Evolutionary conservation across 139 green algal species (phyloP), one percentile per base, ranked within the genome.

Genomic region (Chlorokybus atmophyticus): DNA sequence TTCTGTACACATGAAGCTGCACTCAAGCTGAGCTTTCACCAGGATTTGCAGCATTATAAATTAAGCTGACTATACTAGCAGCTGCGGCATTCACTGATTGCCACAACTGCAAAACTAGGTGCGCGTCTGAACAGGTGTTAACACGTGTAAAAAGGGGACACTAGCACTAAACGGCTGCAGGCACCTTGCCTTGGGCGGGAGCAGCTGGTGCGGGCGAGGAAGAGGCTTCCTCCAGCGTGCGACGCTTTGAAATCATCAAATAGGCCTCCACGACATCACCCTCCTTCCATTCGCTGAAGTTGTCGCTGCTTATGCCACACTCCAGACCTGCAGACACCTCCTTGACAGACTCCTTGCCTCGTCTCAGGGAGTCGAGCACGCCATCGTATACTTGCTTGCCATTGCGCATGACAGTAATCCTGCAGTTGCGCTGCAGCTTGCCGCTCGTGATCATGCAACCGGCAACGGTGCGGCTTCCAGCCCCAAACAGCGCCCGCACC

Each of bases 311-410:
- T 38, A 71, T 50, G 8, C 68, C 72, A 28, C 72, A 77, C 64
- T 77, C 72, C 41, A 59, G 39, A 30, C 62, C 75, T 29, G 62
- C 39, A 29, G 70, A 17, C 48, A 97, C 84, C 76, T 94, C 82
- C 3, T 84, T 78, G 7, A 96, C 90, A n/a, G 76, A 52, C 44
- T 96, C 90, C 79, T 95, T 96, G 29, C 95, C 68, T 23, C 86
- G 68, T 27, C 70, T 76, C 59, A 98, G 73, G 19, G 71, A 86
- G 0, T 54, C 58, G 17, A 98, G 44, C 59, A 73, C 74, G 49
- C 88, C 87, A 38, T 85, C 80, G 53, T 77, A 78, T 42, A 93
- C 69, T 49, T 57, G 60, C 24, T 78, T 62, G 21, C 55, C 64
- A 24, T 72, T 71, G 40, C 57, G 47, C 23, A 63, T 55, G 35